Evolutionary conservation across 139 green algal species (phyloP).

Genomic region (Micractinium conductrix): DNA sequence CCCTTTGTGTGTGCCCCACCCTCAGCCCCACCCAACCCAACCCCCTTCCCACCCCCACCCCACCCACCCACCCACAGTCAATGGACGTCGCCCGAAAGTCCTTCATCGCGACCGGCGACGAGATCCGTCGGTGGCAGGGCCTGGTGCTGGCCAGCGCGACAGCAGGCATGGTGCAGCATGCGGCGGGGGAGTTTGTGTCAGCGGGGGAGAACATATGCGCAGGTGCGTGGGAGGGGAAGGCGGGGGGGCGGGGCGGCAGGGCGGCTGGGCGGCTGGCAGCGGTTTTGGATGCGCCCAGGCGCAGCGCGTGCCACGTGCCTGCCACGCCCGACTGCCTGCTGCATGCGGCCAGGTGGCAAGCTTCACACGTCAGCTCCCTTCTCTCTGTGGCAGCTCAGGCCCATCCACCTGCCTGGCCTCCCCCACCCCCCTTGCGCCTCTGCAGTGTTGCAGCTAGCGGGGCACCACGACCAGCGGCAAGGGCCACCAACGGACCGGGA

Average conservation of each 20-base stretch:
- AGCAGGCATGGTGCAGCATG: conserved; percentile 52
- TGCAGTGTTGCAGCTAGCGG: conserved; percentile 37
- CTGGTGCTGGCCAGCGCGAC: conserved; percentile 41
- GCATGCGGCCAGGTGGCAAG: too few species aligned
- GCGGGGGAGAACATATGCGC: conserved; percentile 35
- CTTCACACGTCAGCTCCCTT: not conserved
- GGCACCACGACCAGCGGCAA: conserved; percentile 32
- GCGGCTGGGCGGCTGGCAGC: too few species aligned
- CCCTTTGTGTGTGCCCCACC: too few species aligned
- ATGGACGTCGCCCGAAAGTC: conserved; percentile 50
- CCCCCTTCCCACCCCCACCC: not conserved
- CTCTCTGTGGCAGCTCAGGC: not conserved
- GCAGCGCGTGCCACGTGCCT: not conserved
- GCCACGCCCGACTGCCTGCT: too few species aligned
- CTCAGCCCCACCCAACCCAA: not conserved
- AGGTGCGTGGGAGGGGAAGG: conserved; percentile 20
- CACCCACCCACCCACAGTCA: conserved; percentile 15
- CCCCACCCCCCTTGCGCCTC: not conserved
- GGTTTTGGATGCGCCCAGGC: too few species aligned
- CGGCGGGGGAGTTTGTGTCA: conserved; percentile 33
- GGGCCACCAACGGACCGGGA: conserved; percentile 11
- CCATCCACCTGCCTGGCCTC: not conserved
- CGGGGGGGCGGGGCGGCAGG: too few species aligned
- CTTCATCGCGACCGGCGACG: conserved; percentile 30
- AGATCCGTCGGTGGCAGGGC: conserved; percentile 48